These are phyloP conservation scores for Phytophthora parvispora DNA, from an alignment of 352 stramenopile genomes.

Conservation along the genomic window DNA sequence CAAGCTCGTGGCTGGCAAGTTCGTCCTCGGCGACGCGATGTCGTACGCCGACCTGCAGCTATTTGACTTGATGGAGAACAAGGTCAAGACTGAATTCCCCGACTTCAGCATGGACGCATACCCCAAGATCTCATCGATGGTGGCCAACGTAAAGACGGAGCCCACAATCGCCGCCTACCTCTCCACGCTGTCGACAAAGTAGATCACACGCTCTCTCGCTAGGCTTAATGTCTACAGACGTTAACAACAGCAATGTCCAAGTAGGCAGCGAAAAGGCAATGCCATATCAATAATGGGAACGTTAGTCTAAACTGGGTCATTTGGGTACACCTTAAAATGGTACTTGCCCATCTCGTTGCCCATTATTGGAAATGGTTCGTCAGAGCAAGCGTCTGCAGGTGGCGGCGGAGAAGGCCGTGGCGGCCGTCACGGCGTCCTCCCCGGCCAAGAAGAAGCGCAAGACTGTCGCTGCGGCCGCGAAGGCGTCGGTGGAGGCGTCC, in stretches of 20 bases:
- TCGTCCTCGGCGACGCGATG: constrained; percentile 56
- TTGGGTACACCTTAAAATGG: too few relatives aligned
- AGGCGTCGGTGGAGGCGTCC: constrained; percentile 5
- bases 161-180: constrained; percentile 44
- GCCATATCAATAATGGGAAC: too few relatives aligned
- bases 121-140: constrained; percentile 47
- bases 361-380: constrained; percentile 28
- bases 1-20: constrained; percentile 54
- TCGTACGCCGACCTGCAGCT: constrained; percentile 53
- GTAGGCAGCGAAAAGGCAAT: too few relatives aligned
- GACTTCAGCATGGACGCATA: constrained; percentile 18
- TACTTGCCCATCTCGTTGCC: too few relatives aligned
- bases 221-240: too few relatives aligned
- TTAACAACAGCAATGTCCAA: too few relatives aligned
- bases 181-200: constrained; percentile 31
- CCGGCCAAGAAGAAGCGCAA: constrained; percentile 27
- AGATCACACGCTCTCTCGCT: too few relatives aligned
- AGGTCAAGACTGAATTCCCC: constrained; percentile 21
- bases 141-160: constrained; percentile 43
- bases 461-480: not conserved
- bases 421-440: constrained; percentile 1
- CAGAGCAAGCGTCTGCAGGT: constrained; percentile 51
- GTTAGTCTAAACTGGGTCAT: too few relatives aligned
- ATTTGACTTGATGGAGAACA: constrained; percentile 53
- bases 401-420: constrained; percentile 24